phyloP scores from a whole-genome alignment of 192 early-diverging fungal genomes.

The Coemansia asiatica region DNA sequence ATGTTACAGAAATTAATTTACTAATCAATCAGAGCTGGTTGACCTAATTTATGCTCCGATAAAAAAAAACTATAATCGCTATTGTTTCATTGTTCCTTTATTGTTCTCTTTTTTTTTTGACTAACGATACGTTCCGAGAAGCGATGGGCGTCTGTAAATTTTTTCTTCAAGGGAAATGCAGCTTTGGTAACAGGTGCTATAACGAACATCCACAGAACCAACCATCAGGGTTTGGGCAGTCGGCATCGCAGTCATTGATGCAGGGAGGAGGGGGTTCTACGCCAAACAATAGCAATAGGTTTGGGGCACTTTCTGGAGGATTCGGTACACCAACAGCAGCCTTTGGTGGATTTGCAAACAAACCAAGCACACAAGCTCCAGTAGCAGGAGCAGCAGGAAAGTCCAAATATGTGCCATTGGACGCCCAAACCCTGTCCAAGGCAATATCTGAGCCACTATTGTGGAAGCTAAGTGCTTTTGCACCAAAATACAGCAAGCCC shows the following conservation, averaged over 20 bases:
- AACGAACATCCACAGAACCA: slow-evolving; percentile 56
- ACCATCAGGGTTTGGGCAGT: slow-evolving; percentile 49
- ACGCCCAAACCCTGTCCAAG: slow-evolving; percentile 49
- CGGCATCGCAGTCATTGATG: slow-evolving; percentile 35
- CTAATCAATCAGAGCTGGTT: background rate
- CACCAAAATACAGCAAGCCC: slow-evolving; percentile 60
- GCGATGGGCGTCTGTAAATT: slow-evolving; percentile 45
- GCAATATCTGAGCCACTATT: slow-evolving; percentile 53
- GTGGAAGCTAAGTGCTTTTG: slow-evolving; percentile 61
- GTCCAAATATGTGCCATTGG: slow-evolving; percentile 5
- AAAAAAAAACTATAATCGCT: background rate
- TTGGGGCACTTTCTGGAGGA: slow-evolving; percentile 12
- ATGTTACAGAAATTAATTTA: background rate
- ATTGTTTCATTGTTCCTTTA: background rate
- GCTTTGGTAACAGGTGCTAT: slow-evolving; percentile 59
- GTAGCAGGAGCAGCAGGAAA: background rate
- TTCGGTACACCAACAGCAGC: background rate
- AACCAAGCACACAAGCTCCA: background rate
- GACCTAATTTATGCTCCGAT: background rate
- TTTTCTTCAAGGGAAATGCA: slow-evolving; percentile 62
- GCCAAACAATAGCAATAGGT: slow-evolving; percentile 17
- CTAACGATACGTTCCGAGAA: too few relatives aligned
- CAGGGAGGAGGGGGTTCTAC: slow-evolving; percentile 51
- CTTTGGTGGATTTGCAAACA: slow-evolving; percentile 8
- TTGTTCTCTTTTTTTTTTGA: background rate